Conservation (phyloP, 768 basidiomycete genomes). For the Sarcodon sp. region DNA sequence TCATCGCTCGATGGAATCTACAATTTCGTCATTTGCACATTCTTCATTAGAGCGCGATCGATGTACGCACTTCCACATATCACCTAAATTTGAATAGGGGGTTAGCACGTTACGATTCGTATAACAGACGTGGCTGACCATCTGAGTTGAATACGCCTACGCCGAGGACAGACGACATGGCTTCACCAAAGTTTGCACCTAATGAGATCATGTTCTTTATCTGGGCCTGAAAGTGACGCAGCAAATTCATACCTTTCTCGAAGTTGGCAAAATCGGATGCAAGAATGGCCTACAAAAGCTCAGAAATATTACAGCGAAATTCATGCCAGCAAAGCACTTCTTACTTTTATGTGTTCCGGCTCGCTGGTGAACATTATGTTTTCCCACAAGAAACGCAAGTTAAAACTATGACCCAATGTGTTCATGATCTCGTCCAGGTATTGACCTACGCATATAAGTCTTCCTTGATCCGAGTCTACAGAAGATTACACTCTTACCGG, state of each 20-base stretch:
- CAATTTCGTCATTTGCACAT: background rate
- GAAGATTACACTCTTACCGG: background rate
- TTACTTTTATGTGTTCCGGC: background rate
- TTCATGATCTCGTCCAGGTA: background rate
- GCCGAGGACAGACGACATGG: constrained; percentile 25
- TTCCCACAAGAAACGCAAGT: background rate
- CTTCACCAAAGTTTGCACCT: constrained; percentile 20
- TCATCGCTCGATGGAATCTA: constrained; percentile 55
- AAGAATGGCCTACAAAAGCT: constrained; percentile 20
- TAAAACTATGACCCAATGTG: background rate
- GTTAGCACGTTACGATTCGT: too few species aligned
- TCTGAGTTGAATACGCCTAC: constrained; percentile 46
- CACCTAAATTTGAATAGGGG: constrained; percentile 23
- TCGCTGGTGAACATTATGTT: background rate
- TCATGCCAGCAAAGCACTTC: background rate
- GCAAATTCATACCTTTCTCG: constrained; percentile 22
- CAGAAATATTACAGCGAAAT: background rate
- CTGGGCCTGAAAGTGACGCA: constrained; percentile 1
- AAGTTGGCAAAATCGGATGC: constrained; percentile 29
- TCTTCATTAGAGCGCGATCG: background rate
- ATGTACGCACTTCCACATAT: constrained; percentile 49
- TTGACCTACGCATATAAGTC: background rate
- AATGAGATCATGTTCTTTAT: background rate
- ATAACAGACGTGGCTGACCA: constrained; percentile 15
- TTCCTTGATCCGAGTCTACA: background rate